These are phyloP conservation scores for Potentilla sterilis DNA, from an alignment of 306 rosid species.

Conservation along the genomic window DNA sequence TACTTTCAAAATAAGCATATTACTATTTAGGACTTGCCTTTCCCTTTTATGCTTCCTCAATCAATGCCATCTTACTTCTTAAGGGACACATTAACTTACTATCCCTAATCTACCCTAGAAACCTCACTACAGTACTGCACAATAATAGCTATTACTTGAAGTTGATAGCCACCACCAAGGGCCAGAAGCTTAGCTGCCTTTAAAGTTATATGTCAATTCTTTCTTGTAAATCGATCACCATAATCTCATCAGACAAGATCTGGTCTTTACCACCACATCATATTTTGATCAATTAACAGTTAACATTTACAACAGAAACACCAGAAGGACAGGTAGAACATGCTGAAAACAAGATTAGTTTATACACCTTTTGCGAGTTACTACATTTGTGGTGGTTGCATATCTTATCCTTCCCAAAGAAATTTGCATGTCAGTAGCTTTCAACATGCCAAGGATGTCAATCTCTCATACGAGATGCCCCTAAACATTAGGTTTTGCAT, in stretches of 20 bases:
- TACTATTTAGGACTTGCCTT: background rate
- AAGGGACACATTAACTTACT: background rate
- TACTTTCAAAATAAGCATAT: background rate
- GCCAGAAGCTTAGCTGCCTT: background rate
- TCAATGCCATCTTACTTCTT: background rate
- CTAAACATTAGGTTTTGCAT: background rate
- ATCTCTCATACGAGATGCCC: background rate
- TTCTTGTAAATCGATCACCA: background rate
- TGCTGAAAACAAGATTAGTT: background rate
- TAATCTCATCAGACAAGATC: background rate
- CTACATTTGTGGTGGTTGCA: background rate
- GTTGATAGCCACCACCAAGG: background rate
- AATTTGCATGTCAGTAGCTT: background rate
- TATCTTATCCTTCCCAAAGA: background rate
- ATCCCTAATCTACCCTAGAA: background rate
- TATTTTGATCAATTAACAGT: background rate
- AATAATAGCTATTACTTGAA: background rate
- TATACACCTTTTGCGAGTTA: background rate
- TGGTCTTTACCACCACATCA: background rate
- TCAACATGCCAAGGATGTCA: slow-evolving; percentile 4
- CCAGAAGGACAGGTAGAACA: background rate
- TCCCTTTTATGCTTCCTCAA: background rate
- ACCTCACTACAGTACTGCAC: background rate
- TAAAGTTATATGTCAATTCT: background rate
- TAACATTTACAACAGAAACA: background rate